Base-by-base conservation (phyloP, 495 filamentous ascomycete genomes). In the Xylaria venustula region DNA sequence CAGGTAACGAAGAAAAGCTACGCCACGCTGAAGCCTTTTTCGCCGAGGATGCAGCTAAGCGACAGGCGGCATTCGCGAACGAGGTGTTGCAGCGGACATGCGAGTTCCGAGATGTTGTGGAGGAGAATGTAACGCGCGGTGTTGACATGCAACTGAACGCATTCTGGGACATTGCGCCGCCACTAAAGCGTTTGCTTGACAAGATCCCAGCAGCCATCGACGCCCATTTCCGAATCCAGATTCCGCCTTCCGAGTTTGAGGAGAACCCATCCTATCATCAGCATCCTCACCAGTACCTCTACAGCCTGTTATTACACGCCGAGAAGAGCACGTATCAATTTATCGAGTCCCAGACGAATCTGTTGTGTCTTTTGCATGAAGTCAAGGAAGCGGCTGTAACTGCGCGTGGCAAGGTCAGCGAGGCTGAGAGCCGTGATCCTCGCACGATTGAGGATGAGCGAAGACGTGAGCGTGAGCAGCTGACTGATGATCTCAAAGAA, bases 81-180 rank as follows among this genome's bases (percentile, higher is more conserved):
- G 86, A 88, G 37, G 81, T 84, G 2, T 78, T 91, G 15, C 75
- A 82, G 50, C 88, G 94, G 11, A 86, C 88, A 22, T 85, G 91
- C 57, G 86, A 89, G 22, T 96, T 98, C 72, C 77, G 90, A 55
- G 81, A 84, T 32, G 85, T 93, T 17, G 87, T 97, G 28, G 92
- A 97, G 72, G 82, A 85, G 67, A 94, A 93, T 54, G 91, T 95
- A 23, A 83, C 85, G 2, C 87, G 92, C 3, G 94, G 93, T 3
- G 91, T 98, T 15, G 93, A 97, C 70, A 82, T 89, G 30, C 95
- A 97, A 71, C 82, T 97, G 0, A 89, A 86, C 15, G 92, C 92
- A 3, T 98, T 97, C 76, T 98, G 94, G 94, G 95, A 98, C 67
- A 96, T 98, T 64, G 94, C 92, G 0, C 95, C 95, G 1, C 81